Evolutionary conservation across 805 yeast species (phyloP), one percentile per base, ranked within the genome.

Genomic region (Yamadazyma akitaensis): DNA sequence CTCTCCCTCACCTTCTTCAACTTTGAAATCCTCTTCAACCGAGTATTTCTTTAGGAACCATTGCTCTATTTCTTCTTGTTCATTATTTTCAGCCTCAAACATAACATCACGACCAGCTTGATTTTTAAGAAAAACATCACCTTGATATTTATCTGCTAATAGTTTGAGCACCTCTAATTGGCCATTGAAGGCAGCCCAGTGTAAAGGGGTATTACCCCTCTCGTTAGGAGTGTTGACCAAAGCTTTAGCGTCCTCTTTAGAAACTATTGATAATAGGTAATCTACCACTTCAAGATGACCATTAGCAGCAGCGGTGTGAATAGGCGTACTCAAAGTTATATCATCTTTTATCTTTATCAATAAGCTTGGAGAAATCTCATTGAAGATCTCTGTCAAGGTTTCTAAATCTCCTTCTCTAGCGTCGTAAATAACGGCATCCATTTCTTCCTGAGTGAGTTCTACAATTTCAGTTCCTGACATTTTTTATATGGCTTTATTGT

Each of bases 251-350:
- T 80, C 75, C 28, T 63, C 70, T 28, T 70, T 63, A 0, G 75
- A 57, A 4, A 82, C 48, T 25, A 80, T 59, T 0, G 77, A 68
- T 28, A 89, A 60, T 21, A 90, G 63, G 55, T 76, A 85, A 56
- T 77, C 66, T 21, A 87, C 78, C 3, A 83, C 80, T 37, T 83
- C 90, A 4, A 70, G 53, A 62, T 92, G 96, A 1, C 97, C 99
- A 66, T 94, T 94, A 24, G 95, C 99, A 19, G 95, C 83, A 0
- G 98, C 97, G 91, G 88, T 88, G 62, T 94, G 99, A 42, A 94
- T 68, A 7, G 96, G 85, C 0, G 96, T 88, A 43, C 87, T 80
- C 34, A 75, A 63, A 2, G 91, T 75, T 44, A 63, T 70, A 40
- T 81, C 83, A 55, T 91, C 96, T 52, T 74, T 72, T 53, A 85